Evolutionary conservation across 1,284 basidiomycete species (phyloP), one percentile per base, ranked within the genome.

Genomic region (Leccinum fallax): DNA sequence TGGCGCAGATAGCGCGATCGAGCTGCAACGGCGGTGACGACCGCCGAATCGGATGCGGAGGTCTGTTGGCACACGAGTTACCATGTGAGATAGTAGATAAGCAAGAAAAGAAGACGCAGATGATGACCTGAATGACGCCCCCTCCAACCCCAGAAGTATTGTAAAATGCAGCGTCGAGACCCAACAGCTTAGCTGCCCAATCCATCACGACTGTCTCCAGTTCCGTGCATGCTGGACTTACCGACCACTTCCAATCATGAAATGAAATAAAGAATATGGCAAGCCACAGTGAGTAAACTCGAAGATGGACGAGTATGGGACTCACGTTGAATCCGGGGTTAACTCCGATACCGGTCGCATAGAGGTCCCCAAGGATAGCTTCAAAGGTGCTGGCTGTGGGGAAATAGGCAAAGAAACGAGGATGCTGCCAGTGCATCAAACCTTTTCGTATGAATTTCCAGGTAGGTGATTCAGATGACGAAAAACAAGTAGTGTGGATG

Each of bases 301-400:
- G 7, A 21, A 15, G 10, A 24, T 24, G 8, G 46, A 16, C 13
- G 4, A 26, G 4, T 2, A n/a, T 8, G 3, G 6, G 9, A 11
- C 76, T 68, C 70, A 94, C 93, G 69, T 95, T 97, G 79, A 97
- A 98, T 0, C 94, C 95, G 0, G 96, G 97, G 69, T 95, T 97
- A 36, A 83, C 77, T 16, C 89, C 85, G 24, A 72, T 74, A 62
- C 87, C 88, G 10, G 83, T 86, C 0, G 92, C 81, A 67, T 94
- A 93, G 34, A 99, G 77, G 68, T 85, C 49, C 15, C 49, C 95
- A 1, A 98, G 80, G 58, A 95, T 91, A 16, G 98, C 96, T 76
- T 96, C 94, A 66, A 95, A 95, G 0, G 90, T 93, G 48, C 87
- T 86, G 38, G 89, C 89, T 1, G 90, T 85, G 0, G 96, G 94